Evolutionary conservation across 441 rosid genomes (phyloP), one percentile per base, ranked within the genome.

Genomic region (Macaranga tanarius): DNA sequence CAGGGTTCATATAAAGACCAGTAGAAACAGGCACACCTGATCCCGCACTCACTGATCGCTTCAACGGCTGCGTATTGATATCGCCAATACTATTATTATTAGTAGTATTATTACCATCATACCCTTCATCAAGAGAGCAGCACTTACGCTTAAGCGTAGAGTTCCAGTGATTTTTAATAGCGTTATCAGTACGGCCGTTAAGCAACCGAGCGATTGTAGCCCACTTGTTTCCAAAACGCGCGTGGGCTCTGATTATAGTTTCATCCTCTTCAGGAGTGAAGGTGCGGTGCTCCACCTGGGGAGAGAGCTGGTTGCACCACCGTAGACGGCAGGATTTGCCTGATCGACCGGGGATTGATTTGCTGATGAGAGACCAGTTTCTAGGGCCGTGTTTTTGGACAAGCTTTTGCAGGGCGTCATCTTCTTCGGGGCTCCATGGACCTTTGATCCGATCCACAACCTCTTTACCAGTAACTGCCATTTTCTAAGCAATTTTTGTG

Each of bases 291-390:
- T 89, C 90, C 13, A 91, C 96, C 80, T 82, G 86, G 5, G 96
- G 94, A 0, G 92, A 91, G 52, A 89, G 91, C 86, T 91, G 93
- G 80, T 90, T 90, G 66, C 96, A 90, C 93, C 96, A 90, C 7
- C 92, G 89, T 17, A 90, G 83, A 23, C 96, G 85, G 79, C 92
- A 90, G 0, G 93, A 89, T 64, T 90, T 90, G 0, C 92, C 96
- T 13, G 94, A 89, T 54, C 94, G 79, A 13, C 94, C 92, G 1
- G 91, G 90, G 68, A 91, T 89, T 25, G 94, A 85, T 72, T 88
- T 89, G 79, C 94, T 86, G 48, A 91, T 89, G 65, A 86, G 62
- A 5, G 96, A 84, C 96, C 94, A 91, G 88, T 89, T 91, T 56
- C 92, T 74, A 0, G 94, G 86, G 3, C 94, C 94, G 71, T 84